phyloP scores from a whole-genome alignment of 768 basidiomycete genomes.

The Russula abietina region DNA sequence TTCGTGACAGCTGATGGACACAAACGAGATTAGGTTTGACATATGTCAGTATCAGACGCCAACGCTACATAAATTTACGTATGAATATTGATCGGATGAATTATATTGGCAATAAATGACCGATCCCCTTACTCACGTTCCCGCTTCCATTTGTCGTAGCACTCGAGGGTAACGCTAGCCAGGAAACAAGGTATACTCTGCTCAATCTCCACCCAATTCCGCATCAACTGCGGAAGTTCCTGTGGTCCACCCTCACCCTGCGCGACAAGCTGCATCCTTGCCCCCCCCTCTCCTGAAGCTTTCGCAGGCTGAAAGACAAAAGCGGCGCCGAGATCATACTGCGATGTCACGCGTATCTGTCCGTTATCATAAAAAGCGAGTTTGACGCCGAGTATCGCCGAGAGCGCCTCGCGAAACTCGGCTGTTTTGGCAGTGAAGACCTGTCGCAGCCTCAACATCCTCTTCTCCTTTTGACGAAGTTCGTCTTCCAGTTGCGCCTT shows the following conservation, averaged over 20 bases:
- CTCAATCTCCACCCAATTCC: conserved; percentile 81
- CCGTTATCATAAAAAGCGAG: conserved; percentile 89
- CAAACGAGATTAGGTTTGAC: no score
- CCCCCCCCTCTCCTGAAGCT: conserved; percentile 29
- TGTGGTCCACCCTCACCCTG: conserved; percentile 71
- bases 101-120: no score
- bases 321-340: conserved; percentile 80
- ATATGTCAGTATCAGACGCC: no score
- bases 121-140: conserved; percentile 18
- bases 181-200: conserved; percentile 86
- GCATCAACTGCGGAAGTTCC: conserved; percentile 68
- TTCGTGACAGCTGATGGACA: no score
- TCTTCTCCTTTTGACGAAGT: conserved; percentile 74
- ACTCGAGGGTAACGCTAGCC: conserved; percentile 82
- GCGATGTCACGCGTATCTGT: conserved; percentile 82
- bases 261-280: conserved; percentile 66
- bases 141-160: conserved; percentile 70
- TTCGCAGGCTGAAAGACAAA: conserved; percentile 74
- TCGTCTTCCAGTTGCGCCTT: conserved; percentile 59
- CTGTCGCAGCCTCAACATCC: conserved; percentile 75
- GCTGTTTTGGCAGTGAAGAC: conserved; percentile 79
- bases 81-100: no score
- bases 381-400: conserved; percentile 84
- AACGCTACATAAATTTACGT: no score
- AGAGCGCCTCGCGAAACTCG: conserved; percentile 89